phyloP scores from a whole-genome alignment of 257 asterid species.

The Penstemon newberryi region DNA sequence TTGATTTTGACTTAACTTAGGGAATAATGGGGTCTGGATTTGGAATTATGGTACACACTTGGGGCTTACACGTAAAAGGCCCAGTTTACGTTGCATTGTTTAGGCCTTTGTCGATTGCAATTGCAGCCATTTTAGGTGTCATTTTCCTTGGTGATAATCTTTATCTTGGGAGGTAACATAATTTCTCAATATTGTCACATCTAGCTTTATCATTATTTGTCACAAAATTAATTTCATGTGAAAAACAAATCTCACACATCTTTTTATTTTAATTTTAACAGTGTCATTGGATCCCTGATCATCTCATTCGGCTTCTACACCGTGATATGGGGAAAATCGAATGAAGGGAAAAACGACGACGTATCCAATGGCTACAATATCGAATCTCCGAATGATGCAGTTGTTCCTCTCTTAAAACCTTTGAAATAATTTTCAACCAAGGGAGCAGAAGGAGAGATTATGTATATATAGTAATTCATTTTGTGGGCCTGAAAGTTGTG shows the following conservation, averaged over 20 bases:
- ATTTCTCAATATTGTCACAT: no score
- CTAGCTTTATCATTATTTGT: no score
- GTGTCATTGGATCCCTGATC: constrained; percentile 21
- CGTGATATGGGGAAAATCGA: constrained; percentile 22
- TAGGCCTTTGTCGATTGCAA: constrained; percentile 44
- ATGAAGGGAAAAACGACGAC: constrained; percentile 16
- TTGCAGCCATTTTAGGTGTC: constrained; percentile 42
- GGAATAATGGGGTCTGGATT: constrained; percentile 27
- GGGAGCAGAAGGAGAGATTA: not conserved
- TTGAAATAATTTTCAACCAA: not conserved
- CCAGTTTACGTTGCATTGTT: constrained; percentile 44
- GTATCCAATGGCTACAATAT: not conserved
- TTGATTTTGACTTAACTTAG: not conserved
- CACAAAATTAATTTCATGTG: no score
- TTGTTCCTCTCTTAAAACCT: constrained; percentile 23
- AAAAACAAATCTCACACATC: no score
- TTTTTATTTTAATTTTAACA: not conserved
- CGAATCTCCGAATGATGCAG: constrained; percentile 7
- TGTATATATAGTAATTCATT: no score
- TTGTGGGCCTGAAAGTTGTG: not conserved
- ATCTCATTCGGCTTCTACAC: constrained; percentile 19
- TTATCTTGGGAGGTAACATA: constrained; percentile 43
- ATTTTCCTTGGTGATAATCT: constrained; percentile 42
- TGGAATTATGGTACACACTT: constrained; percentile 25
- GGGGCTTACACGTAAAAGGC: constrained; percentile 44